Base-by-base conservation (phyloP, 371 early-diverging fungal genomes). In the Mucor circinelloides region DNA sequence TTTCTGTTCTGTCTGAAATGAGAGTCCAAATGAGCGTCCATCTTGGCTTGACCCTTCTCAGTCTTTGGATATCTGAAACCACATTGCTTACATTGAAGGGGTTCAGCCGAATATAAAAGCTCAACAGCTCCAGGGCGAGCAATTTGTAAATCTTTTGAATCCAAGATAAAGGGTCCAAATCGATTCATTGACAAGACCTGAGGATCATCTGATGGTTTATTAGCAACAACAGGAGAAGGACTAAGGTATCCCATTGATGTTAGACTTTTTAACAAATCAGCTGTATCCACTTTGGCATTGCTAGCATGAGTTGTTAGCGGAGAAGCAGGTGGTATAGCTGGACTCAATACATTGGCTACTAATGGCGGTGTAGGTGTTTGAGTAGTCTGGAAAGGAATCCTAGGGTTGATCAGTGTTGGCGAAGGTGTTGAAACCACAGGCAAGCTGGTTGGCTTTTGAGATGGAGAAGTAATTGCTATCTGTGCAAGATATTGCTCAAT, bases 1-100 rank as follows among this genome's bases (percentile, higher is more conserved):
- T 94, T 85, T 58, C 93, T 82, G 73, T 96, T 96, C 76, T 93
- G 94, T 58, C 96, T 86, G 76, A 96, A 97, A 75, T 97, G 98
- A 84, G 94, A 93, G 68, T 97, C 97, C 62, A 97, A 70, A 78
- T 97, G 98, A 30, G 87, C 85, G 68, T 88, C 88, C 89, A 94
- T 91, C 70, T 89, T 88, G 44, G 77, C 78, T 70, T 90, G 84
- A 7, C 94, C 94, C 34, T 87, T 88, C 9, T 81, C 86, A 6
- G 85, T 84, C 58, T 87, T 85, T 10, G 87, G 83, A 67, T 89
- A 94, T 31, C 98, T 89, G 71, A 89, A 86, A 3, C 95, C 98
- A 75, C 98, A 97, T 77, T 96, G 96, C 60, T 89, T 89, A 82
- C 98, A 97, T 74, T 94, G 94, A 34, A 90, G 73, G 4, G 91